Evolutionary conservation across 2,329 filamentous ascomycete genomes (phyloP).

Genomic region (Fusarium miscanthi): DNA sequence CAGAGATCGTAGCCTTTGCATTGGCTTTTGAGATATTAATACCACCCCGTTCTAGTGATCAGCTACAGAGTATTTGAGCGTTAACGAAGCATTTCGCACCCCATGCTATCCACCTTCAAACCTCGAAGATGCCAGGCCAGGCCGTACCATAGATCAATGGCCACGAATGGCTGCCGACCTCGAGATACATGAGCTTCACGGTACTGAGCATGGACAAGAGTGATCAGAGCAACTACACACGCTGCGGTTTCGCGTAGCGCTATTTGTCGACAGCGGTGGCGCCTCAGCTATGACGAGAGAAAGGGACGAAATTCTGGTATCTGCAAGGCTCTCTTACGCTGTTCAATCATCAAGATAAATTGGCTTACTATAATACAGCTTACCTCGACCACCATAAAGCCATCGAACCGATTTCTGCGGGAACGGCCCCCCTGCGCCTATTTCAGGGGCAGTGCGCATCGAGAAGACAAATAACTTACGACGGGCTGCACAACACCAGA

Average conservation of each 20-base stretch:
- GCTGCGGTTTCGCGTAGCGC: neutral
- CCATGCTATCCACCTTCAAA: neutral
- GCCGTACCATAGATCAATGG: no score
- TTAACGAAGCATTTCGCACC: neutral
- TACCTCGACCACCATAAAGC: neutral
- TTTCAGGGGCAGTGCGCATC: neutral
- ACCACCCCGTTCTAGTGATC: accelerated
- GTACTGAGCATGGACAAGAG: accelerated
- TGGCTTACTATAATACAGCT: neutral
- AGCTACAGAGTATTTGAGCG: neutral
- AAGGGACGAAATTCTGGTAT: neutral
- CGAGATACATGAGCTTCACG: accelerated
- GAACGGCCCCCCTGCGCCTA: neutral
- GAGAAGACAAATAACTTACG: neutral
- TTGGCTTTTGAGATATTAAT: no score
- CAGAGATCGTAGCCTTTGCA: neutral
- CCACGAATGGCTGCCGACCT: neutral
- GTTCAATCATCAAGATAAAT: accelerated
- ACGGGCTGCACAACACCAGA: neutral
- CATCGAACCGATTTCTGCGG: neutral
- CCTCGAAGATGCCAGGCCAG: neutral
- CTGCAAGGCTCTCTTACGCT: neutral
- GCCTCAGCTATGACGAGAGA: neutral
- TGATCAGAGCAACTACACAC: no score
- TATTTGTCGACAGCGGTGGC: neutral